Evolutionary conservation across 2,329 filamentous ascomycete species (phyloP).

Genomic region (Colletotrichum scovillei): DNA sequence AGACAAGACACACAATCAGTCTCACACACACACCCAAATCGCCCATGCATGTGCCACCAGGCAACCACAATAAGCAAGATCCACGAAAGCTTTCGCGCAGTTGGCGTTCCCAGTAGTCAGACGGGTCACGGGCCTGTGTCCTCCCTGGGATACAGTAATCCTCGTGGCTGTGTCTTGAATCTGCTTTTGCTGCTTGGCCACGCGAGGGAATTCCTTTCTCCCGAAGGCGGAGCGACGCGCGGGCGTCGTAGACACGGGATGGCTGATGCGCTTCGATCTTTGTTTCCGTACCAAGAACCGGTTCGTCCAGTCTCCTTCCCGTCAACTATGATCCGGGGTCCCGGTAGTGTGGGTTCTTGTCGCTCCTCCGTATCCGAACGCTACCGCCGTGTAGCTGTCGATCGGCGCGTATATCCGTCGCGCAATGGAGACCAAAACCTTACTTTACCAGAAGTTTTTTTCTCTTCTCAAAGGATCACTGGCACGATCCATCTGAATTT

Average conservation of each 20-base stretch:
- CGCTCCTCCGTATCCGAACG: background rate
- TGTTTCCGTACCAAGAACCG: background rate
- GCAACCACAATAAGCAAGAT: slow-evolving; percentile 2
- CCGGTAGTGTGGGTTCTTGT: background rate
- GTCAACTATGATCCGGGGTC: no score
- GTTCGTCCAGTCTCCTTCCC: background rate
- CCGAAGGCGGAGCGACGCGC: background rate
- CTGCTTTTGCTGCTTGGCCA: background rate
- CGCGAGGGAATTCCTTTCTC: background rate
- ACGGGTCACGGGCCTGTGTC: background rate
- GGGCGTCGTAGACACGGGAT: background rate
- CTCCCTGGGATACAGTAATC: background rate
- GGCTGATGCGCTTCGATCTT: background rate
- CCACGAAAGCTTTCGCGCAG: background rate
- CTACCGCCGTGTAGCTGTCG: background rate
- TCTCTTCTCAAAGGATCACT: background rate
- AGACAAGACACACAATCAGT: background rate
- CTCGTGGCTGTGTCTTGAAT: background rate
- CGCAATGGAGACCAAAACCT: background rate
- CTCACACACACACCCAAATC: background rate
- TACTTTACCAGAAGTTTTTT: background rate
- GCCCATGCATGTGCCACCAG: slow-evolving; percentile 21
- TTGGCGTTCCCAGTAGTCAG: background rate
- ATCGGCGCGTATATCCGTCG: background rate
- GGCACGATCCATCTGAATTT: background rate